Percentiles rank a stretch among this genome's conserved stretches.
Evolutionary conservation across 768 basidiomycete species (phyloP).

Genomic region (Pleurotus tuoliensis): DNA sequence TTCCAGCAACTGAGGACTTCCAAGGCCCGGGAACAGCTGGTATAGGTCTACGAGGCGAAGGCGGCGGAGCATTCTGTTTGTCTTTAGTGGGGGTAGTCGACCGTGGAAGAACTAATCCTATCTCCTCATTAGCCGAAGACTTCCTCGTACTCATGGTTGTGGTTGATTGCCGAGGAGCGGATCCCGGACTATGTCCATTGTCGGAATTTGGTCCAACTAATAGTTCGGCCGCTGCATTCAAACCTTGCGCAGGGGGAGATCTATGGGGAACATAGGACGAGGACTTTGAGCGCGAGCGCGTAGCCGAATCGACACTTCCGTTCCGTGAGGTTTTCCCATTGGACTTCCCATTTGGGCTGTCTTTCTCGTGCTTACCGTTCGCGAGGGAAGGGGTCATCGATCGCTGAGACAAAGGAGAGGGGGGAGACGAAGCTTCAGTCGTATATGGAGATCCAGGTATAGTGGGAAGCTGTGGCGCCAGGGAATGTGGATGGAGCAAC

Average conservation of each 20-base stretch:
- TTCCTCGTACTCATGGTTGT: constrained; percentile 11
- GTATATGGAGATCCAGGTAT: constrained; percentile 68
- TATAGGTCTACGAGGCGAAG: constrained; percentile 43
- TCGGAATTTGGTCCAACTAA: constrained; percentile 45
- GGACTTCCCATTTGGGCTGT: constrained; percentile 25
- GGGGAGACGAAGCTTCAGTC: constrained; percentile 57
- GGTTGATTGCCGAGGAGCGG: constrained; percentile 12
- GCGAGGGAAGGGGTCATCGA: constrained; percentile 23
- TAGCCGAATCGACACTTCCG: constrained; percentile 29
- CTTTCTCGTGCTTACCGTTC: constrained; percentile 28
- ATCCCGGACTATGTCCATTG: constrained; percentile 23
- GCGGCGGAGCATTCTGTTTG: constrained; percentile 24
- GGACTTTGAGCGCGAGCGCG: constrained; percentile 50
- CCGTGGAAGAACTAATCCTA: constrained; percentile 18
- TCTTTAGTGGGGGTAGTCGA: constrained; percentile 24
- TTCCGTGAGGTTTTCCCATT: constrained; percentile 20
- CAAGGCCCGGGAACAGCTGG: constrained; percentile 36
- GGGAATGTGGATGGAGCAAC: constrained; percentile 17
- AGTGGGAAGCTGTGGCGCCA: constrained; percentile 48
- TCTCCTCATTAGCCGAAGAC: constrained; percentile 10
- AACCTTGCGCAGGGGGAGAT: constrained; percentile 61
- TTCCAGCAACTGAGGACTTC: constrained; percentile 50
- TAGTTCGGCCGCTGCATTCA: constrained; percentile 70
- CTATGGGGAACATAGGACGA: constrained; percentile 52
- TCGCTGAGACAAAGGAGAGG: constrained; percentile 36